These are phyloP conservation scores for Noccaea bulbosa DNA, from an alignment of 345 rosid genomes.

Conservation along the genomic window DNA sequence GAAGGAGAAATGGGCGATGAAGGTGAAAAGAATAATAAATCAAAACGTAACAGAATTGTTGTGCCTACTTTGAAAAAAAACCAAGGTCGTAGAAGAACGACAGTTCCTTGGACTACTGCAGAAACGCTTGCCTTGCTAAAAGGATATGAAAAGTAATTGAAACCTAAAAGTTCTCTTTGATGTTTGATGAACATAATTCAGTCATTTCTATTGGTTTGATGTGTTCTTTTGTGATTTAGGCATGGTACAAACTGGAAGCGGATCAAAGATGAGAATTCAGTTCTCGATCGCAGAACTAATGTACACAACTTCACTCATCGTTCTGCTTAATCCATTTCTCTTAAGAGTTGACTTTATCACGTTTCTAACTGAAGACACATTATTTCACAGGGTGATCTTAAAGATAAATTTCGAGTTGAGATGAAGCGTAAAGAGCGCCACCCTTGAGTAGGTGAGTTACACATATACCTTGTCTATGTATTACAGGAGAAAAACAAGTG, in stretches of 20 bases:
- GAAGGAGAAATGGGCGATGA: slow-evolving; percentile 25
- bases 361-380: slow-evolving; percentile 25
- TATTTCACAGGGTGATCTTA: slow-evolving; percentile 38
- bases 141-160: slow-evolving; percentile 43
- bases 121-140: slow-evolving; percentile 40
- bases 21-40: slow-evolving; percentile 17
- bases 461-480: neutral
- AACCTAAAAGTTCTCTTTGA: slow-evolving; percentile 25
- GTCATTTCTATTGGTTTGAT: slow-evolving; percentile 20
- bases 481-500: neutral
- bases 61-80: slow-evolving; percentile 31
- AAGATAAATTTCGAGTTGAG: slow-evolving; percentile 45
- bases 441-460: slow-evolving; percentile 35
- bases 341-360: slow-evolving; percentile 4
- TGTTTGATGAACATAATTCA: slow-evolving; percentile 23
- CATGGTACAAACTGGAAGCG: slow-evolving; percentile 45
- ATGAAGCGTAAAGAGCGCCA: slow-evolving; percentile 34
- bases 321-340: slow-evolving; percentile 16
- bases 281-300: slow-evolving; percentile 41
- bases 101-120: slow-evolving; percentile 42
- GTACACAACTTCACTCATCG: slow-evolving; percentile 32
- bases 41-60: slow-evolving; percentile 23
- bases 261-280: slow-evolving; percentile 36
- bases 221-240: slow-evolving; percentile 29
- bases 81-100: slow-evolving; percentile 29